A percentile compares a stretch with the other conserved stretches of the same genome.
Conservation (phyloP, 2,329 filamentous ascomycete genomes). For the Cordyceps fumosorosea region DNA sequence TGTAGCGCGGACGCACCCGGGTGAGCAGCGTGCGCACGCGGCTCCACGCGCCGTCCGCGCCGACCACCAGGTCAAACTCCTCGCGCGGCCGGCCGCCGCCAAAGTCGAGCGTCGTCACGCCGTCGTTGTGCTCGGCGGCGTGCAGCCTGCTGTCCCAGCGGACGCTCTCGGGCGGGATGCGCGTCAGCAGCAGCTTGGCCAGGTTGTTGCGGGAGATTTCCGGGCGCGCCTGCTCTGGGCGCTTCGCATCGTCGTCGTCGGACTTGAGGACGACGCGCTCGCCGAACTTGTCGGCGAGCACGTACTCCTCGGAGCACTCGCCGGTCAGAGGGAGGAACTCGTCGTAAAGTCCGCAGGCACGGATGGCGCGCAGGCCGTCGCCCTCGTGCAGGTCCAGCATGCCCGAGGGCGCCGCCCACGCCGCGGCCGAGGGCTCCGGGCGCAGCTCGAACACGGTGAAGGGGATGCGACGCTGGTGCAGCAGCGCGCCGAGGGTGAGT, state of each 20-base stretch:
- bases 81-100: conserved; percentile 15
- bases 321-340: conserved; percentile 62
- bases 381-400: conserved; percentile 43
- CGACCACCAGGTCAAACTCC: conserved; percentile 32
- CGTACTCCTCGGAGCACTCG: conserved; percentile 34
- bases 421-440: conserved; percentile 20
- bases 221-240: conserved; percentile 19
- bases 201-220: conserved; percentile 35
- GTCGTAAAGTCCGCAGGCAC: conserved; percentile 44
- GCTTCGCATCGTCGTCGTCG: conserved; percentile 13
- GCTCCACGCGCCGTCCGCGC: conserved; percentile 36
- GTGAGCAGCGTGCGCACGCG: conserved; percentile 31
- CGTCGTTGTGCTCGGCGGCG: conserved; percentile 10
- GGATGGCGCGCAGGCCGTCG: conserved; percentile 38
- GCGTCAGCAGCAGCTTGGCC: conserved; percentile 26
- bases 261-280: conserved; percentile 18
- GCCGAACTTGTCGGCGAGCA: conserved; percentile 26
- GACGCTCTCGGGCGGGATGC: conserved; percentile 27
- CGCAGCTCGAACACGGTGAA: conserved; percentile 32
- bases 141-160: conserved; percentile 26
- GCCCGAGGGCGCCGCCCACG: conserved; percentile 28
- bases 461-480: conserved; percentile 31
- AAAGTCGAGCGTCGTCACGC: conserved; percentile 20
- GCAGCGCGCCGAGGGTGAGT: conserved; percentile 40
- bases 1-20: conserved; percentile 30